Evolutionary conservation across 208 protist genomes (phyloP).

Genomic region (Trypanosoma lewisi): DNA sequence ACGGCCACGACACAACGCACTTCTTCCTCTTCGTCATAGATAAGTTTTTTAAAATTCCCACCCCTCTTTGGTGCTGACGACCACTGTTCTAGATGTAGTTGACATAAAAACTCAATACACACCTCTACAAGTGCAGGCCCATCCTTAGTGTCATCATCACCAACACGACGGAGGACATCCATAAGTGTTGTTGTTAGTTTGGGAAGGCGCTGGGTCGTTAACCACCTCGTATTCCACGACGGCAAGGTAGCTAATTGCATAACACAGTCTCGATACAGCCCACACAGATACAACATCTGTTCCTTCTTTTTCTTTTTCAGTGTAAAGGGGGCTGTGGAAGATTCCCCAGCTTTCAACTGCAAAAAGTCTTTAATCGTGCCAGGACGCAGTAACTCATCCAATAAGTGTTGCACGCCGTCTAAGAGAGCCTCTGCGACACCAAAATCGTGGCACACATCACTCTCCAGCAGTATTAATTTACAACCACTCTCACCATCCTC

Average conservation of each 20-base stretch:
- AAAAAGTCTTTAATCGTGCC: slow-evolving; percentile 17
- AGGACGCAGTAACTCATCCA: slow-evolving; percentile 35
- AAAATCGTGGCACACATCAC: slow-evolving; percentile 50
- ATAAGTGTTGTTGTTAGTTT: slow-evolving; percentile 39
- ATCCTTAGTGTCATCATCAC: slow-evolving; percentile 12
- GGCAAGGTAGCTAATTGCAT: slow-evolving; percentile 39
- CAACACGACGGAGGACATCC: slow-evolving; percentile 31
- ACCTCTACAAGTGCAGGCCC: slow-evolving; percentile 15
- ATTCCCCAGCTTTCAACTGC: no score
- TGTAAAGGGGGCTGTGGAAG: background rate
- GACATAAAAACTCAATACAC: slow-evolving; percentile 27
- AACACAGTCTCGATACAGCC: slow-evolving; percentile 40
- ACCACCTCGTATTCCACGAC: slow-evolving; percentile 67
- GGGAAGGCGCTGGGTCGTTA: slow-evolving; percentile 51
- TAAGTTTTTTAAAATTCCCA: slow-evolving; percentile 11
- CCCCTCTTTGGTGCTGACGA: slow-evolving; percentile 12
- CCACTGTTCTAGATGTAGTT: slow-evolving; percentile 21
- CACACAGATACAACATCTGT: slow-evolving; percentile 29
- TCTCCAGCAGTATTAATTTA: slow-evolving; percentile 25
- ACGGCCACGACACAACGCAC: slow-evolving; percentile 45
- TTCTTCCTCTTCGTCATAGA: slow-evolving; percentile 59
- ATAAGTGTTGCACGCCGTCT: slow-evolving; percentile 43
- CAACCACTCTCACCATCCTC: background rate
- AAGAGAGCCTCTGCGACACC: slow-evolving; percentile 49
- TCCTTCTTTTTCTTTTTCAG: slow-evolving; percentile 6